Base-by-base conservation (phyloP, 2,329 filamentous ascomycete species). In the Penicillium sp. region DNA sequence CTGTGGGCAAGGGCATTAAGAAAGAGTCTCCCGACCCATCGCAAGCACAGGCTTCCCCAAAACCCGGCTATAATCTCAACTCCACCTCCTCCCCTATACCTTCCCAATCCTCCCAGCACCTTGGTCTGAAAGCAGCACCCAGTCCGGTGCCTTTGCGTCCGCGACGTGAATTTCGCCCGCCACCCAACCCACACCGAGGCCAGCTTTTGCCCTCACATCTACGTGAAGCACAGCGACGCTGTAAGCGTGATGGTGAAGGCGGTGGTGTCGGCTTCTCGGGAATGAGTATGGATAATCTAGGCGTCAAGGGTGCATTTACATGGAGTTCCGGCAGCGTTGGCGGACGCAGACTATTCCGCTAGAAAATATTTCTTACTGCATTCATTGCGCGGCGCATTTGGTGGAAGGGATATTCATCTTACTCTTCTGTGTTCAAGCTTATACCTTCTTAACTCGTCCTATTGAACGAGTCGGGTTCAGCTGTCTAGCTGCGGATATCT, bases 201-300 rank as follows among this genome's bases (percentile, higher is more conserved):
- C 78, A 78, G 43, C 68, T 81, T 27, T 67, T 81, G 12, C 79
- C 79, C 4, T 70, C 77, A 42, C 79, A 81, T 63, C 62, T 81
- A n/a, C 73, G 79, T 41, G 79, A 81, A 60, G 79, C 79, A 3
- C 60, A 79, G 22, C 71, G 79, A 49, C 72, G 79, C 47, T 78
- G 78, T 55, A 79, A 78, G 62, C 74, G 75, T n/a, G 75, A 78
- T 57, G 73, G 76, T 4, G 79, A 81, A 59, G 76, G 77, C 31
- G 77, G 75, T 6, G 76, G 76, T 15, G 77, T 78, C 4, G 79
- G 79, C 2, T 77, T 79, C 56, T 74, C 75, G 1, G 78, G 77
- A 6, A 58, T 78, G 57, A 81, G 79, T 65, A 69, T 78, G 66
- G 74, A 73, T 26, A 74, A 76, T 47, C 56, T 79, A 43, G 77